These are phyloP conservation scores for Aureobasidium lini DNA, from an alignment of 2,329 filamentous ascomycete genomes.

Conservation along the genomic window DNA sequence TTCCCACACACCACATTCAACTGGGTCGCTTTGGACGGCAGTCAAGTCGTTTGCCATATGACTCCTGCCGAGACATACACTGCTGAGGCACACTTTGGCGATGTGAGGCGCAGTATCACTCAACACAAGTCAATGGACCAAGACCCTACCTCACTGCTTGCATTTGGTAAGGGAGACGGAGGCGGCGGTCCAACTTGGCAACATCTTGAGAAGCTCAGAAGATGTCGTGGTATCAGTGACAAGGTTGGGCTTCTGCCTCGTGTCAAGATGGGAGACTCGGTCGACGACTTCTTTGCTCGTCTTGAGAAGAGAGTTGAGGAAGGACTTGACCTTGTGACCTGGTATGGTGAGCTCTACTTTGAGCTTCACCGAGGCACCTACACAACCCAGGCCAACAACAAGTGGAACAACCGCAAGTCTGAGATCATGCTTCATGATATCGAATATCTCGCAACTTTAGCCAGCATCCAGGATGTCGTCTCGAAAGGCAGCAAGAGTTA, in stretches of 20 bases:
- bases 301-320: slow-evolving; percentile 64
- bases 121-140: slow-evolving; percentile 96
- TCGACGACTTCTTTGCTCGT: slow-evolving; percentile 88
- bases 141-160: slow-evolving; percentile 80
- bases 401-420: slow-evolving; percentile 80
- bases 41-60: slow-evolving; percentile 97
- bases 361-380: slow-evolving; percentile 96
- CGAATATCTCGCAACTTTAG: slow-evolving; percentile 79
- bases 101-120: slow-evolving; percentile 79
- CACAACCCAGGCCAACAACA: slow-evolving; percentile 96
- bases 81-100: slow-evolving; percentile 86
- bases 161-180: slow-evolving; percentile 95
- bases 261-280: slow-evolving; percentile 79
- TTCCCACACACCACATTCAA: slow-evolving; percentile 99
- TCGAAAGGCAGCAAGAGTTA: slow-evolving; percentile 44
- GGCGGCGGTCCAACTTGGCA: slow-evolving; percentile 91
- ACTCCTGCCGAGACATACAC: slow-evolving; percentile 93
- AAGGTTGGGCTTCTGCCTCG: slow-evolving; percentile 75
- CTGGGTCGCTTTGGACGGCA: slow-evolving; percentile 93
- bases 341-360: slow-evolving; percentile 98
- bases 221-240: slow-evolving; percentile 87
- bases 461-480: slow-evolving; percentile 60
- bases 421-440: slow-evolving; percentile 82
- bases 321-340: slow-evolving; percentile 72
- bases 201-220: slow-evolving; percentile 87